A percentile compares a stretch with the other conserved stretches of the same genome.
These are phyloP conservation scores for Penicillium carneum DNA, from an alignment of 2,329 filamentous ascomycete species.

Conservation along the genomic window DNA sequence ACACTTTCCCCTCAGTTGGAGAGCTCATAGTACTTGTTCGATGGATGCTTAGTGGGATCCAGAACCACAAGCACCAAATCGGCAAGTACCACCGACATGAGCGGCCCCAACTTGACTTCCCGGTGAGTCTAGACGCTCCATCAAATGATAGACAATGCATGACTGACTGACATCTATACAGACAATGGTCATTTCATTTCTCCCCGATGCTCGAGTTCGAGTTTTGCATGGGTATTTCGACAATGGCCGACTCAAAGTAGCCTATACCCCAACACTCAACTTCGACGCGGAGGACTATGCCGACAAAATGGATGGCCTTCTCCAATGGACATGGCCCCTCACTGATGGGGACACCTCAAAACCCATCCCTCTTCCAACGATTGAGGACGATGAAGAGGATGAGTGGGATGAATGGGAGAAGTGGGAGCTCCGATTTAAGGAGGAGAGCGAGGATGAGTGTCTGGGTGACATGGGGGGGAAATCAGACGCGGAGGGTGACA, in stretches of 20 bases:
- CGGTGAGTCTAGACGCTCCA: conserved; percentile 6
- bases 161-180: not conserved
- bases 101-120: conserved; percentile 14
- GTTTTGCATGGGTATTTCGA: conserved; percentile 24
- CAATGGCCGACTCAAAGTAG: conserved; percentile 11
- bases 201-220: conserved; percentile 19
- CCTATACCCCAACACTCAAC: conserved; percentile 18
- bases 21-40: conserved; percentile 22
- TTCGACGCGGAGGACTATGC: conserved; percentile 14
- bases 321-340: conserved; percentile 20
- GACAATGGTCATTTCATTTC: conserved; percentile 24
- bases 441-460: not conserved
- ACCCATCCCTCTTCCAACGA: conserved; percentile 14
- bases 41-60: conserved; percentile 21
- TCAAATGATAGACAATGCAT: not conserved
- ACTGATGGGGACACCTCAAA: conserved; percentile 6
- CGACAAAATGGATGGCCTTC: conserved; percentile 15
- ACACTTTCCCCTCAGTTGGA: conserved; percentile 4
- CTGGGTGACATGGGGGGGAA: not conserved
- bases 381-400: conserved; percentile 20
- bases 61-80: not conserved
- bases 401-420: conserved; percentile 16
- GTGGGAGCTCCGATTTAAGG: conserved; percentile 2
- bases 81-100: not conserved
- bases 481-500: not conserved